Conservation (phyloP, 2,329 filamentous ascomycete species). For the Hirsutella thompsonii region DNA sequence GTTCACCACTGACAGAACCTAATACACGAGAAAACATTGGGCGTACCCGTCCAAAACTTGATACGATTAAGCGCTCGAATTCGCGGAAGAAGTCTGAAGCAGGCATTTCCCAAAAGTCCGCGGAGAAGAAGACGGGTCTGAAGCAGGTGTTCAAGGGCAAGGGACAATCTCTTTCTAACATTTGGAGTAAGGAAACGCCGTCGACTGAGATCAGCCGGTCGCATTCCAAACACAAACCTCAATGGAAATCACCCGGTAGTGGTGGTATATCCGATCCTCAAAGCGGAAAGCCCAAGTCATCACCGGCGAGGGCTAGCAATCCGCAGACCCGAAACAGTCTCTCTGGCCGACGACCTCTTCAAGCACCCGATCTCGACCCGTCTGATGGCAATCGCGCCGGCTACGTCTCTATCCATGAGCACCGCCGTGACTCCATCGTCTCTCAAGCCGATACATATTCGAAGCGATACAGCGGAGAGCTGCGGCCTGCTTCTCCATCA, state of each 20-base stretch:
- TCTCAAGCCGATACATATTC: slow-evolving; percentile 44
- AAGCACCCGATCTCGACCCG: slow-evolving; percentile 16
- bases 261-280: slow-evolving; percentile 2
- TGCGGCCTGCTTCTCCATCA: slow-evolving; percentile 31
- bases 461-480: slow-evolving; percentile 30
- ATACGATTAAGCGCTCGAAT: slow-evolving; percentile 5
- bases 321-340: slow-evolving; percentile 2
- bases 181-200: slow-evolving; percentile 35
- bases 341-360: slow-evolving; percentile 1
- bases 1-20: slow-evolving; percentile 19
- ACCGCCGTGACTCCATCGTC: slow-evolving; percentile 37
- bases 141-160: slow-evolving; percentile 39
- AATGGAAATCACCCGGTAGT: slow-evolving; percentile 10
- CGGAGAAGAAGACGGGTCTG: slow-evolving; percentile 13
- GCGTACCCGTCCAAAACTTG: background rate
- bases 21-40: slow-evolving; percentile 9
- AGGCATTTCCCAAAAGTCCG: slow-evolving; percentile 5
- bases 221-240: slow-evolving; percentile 10
- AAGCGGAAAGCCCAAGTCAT: slow-evolving; percentile 5
- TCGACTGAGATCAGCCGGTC: slow-evolving; percentile 8
- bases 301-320: background rate
- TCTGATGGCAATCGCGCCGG: slow-evolving; percentile 32
- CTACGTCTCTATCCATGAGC: slow-evolving; percentile 37
- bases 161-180: slow-evolving; percentile 30
- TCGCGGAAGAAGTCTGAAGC: slow-evolving; percentile 17